Evolutionary conservation across 2,329 filamentous ascomycete species (phyloP).

Genomic region (Trichoderma oligosporum): DNA sequence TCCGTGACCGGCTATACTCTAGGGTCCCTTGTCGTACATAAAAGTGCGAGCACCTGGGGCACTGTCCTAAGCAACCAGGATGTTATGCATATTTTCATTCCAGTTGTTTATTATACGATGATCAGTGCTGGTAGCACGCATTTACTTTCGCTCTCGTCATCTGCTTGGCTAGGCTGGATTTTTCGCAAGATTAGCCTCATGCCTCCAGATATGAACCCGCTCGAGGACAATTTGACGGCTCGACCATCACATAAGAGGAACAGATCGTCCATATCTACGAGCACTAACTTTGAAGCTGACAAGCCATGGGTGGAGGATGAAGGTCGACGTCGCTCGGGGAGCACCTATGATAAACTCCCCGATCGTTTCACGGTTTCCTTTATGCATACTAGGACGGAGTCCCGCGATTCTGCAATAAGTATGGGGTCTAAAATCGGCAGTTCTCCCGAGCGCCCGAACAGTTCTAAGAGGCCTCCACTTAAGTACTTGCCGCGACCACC

Average conservation of each 20-base stretch:
- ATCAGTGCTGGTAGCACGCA: conserved; percentile 65
- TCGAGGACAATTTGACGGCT: conserved; percentile 80
- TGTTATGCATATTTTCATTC: conserved; percentile 57
- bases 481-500: conserved; percentile 40
- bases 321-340: conserved; percentile 41
- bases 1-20: conserved; percentile 55
- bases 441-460: conserved; percentile 43
- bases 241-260: conserved; percentile 70
- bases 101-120: conserved; percentile 65
- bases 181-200: conserved; percentile 79
- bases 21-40: conserved; percentile 45
- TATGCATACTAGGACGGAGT: conserved; percentile 68
- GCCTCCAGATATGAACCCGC: conserved; percentile 92
- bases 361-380: conserved; percentile 66
- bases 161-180: conserved; percentile 69
- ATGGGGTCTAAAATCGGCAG: conserved; percentile 49
- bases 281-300: conserved; percentile 44
- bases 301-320: conserved; percentile 52
- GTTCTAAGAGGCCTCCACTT: conserved; percentile 44
- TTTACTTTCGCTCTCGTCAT: conserved; percentile 63
- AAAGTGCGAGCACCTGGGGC: conserved; percentile 54
- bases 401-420: conserved; percentile 53
- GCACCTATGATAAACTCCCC: conserved; percentile 43
- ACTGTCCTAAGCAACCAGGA: conserved; percentile 60
- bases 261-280: conserved; percentile 51